Evolutionary conservation across 441 rosid species (phyloP).

Genomic region (Sinapis alba): DNA sequence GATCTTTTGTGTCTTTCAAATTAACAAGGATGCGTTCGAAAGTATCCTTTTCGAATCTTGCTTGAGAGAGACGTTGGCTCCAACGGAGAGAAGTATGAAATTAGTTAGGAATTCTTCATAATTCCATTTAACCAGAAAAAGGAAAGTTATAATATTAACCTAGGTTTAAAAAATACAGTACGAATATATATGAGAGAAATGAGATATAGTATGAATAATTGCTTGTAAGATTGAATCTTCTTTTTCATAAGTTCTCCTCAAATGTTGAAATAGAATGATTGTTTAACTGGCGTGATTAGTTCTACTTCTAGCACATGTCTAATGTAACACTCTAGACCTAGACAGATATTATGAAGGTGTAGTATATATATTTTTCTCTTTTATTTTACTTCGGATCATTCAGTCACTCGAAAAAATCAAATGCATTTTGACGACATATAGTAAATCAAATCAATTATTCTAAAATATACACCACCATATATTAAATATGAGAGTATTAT

Average conservation of each 20-base stretch:
- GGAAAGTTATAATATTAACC: neutral
- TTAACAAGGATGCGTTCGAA: neutral
- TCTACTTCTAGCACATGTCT: neutral
- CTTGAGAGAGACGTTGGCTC: neutral
- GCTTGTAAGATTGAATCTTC: neutral
- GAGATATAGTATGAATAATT: neutral
- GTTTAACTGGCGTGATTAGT: neutral
- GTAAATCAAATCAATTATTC: neutral
- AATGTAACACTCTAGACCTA: neutral
- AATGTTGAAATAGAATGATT: neutral
- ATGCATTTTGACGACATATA: neutral
- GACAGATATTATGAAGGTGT: neutral
- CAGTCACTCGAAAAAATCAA: neutral
- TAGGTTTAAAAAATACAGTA: neutral
- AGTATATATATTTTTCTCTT: neutral
- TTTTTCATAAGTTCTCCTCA: neutral
- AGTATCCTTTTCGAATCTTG: neutral
- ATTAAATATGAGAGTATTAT: neutral
- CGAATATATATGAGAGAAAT: neutral
- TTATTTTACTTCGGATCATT: neutral
- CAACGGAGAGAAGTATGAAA: neutral
- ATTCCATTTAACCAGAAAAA: neutral
- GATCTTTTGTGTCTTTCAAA: neutral
- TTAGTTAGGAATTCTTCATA: neutral
- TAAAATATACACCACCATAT: neutral